These are phyloP conservation scores for Hordeum marinum DNA, from an alignment of 176 grass and related monocot species.

Conservation along the genomic window DNA sequence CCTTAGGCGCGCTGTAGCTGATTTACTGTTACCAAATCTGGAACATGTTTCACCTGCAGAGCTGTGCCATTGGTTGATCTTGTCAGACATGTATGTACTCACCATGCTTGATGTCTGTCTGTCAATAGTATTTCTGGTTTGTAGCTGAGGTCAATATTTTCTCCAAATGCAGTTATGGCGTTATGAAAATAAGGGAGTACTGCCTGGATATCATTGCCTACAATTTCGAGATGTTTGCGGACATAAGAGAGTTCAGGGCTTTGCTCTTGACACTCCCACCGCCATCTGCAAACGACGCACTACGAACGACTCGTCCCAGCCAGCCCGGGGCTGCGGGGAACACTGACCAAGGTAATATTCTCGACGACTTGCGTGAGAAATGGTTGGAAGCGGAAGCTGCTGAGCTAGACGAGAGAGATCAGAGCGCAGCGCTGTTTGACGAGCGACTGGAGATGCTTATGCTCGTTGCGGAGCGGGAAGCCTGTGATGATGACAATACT, in stretches of 20 bases:
- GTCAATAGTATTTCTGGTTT: background rate
- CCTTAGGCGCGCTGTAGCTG: slow-evolving; percentile 74
- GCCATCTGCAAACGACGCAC: slow-evolving; percentile 52
- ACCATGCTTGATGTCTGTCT: background rate
- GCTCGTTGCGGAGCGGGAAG: slow-evolving; percentile 65
- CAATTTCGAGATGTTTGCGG: slow-evolving; percentile 82
- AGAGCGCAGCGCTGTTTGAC: slow-evolving; percentile 79
- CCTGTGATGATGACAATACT: slow-evolving; percentile 23
- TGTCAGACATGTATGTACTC: slow-evolving; percentile 81
- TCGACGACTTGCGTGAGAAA: slow-evolving; percentile 91
- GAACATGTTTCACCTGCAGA: slow-evolving; percentile 63
- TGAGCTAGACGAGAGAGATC: slow-evolving; percentile 79
- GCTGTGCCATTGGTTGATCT: slow-evolving; percentile 87
- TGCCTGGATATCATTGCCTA: slow-evolving; percentile 82
- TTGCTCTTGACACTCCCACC: slow-evolving; percentile 87
- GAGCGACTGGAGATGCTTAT: slow-evolving; percentile 72
- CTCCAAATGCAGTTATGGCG: slow-evolving; percentile 52
- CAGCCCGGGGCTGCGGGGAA: slow-evolving; percentile 55
- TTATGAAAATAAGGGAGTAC: slow-evolving; percentile 89
- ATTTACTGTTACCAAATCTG: slow-evolving; percentile 65
- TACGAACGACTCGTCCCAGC: slow-evolving; percentile 65
- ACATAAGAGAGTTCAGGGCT: slow-evolving; percentile 59
- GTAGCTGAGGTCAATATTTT: slow-evolving; percentile 2
- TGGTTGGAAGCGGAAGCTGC: slow-evolving; percentile 76
- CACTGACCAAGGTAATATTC: slow-evolving; percentile 71